Conservation (phyloP, 2,329 filamentous ascomycete species). For the Claviceps spartinae region DNA sequence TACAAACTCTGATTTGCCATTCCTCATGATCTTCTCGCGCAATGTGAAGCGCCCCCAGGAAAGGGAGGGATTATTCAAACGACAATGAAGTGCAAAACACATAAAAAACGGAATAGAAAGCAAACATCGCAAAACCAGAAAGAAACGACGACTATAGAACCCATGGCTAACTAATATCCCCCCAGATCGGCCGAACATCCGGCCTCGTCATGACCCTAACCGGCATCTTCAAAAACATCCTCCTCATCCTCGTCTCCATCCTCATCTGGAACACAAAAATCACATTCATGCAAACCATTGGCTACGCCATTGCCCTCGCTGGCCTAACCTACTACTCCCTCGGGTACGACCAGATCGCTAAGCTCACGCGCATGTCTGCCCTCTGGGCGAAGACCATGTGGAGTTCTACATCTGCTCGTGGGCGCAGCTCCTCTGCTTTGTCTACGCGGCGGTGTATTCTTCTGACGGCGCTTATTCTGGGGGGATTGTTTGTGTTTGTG, state of each 20-base stretch:
- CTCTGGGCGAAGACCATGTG: slow-evolving; percentile 13
- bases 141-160: neutral
- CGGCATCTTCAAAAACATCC: slow-evolving; percentile 78
- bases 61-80: neutral
- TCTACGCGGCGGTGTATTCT: slow-evolving; percentile 8
- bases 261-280: slow-evolving; percentile 66
- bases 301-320: slow-evolving; percentile 56
- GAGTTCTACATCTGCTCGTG: slow-evolving; percentile 10
- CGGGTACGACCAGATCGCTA: slow-evolving; percentile 21
- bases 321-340: slow-evolving; percentile 37
- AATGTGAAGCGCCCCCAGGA: neutral
- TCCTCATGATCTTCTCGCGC: neutral
- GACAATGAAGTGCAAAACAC: too few species aligned
- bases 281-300: slow-evolving; percentile 56
- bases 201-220: slow-evolving; percentile 75
- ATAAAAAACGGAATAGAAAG: neutral
- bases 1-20: slow-evolving; percentile 6
- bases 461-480: slow-evolving; percentile 6
- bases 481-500: slow-evolving; percentile 9
- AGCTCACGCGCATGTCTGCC: slow-evolving; percentile 10
- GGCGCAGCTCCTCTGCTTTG: slow-evolving; percentile 1
- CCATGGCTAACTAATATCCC: slow-evolving; percentile 6
- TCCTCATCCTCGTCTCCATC: slow-evolving; percentile 65
- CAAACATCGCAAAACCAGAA: neutral
- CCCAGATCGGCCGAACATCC: slow-evolving; percentile 74